A percentile compares a stretch with the other conserved stretches of the same genome.
Conservation (phyloP, 2,329 filamentous ascomycete species). For the Fusarium sp. region DNA sequence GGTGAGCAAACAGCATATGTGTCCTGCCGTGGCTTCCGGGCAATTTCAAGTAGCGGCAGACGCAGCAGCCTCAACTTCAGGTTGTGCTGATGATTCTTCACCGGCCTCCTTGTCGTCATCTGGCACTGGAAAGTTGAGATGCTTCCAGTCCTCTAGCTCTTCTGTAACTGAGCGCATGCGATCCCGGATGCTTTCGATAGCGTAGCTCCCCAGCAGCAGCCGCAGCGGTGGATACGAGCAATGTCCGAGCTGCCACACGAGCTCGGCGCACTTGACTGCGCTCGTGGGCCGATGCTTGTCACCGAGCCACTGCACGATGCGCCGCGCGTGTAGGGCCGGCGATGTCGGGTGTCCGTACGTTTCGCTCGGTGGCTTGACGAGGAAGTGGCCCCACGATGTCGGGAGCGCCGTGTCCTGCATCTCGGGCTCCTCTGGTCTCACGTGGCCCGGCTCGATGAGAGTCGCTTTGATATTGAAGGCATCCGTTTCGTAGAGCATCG, state of each 20-base stretch:
- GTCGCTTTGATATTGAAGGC: constrained; percentile 93
- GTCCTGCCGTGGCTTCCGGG: background rate
- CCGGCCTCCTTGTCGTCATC: constrained; percentile 42
- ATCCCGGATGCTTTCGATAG: constrained; percentile 95
- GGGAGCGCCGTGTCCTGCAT: constrained; percentile 63
- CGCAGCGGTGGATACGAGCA: constrained; percentile 93
- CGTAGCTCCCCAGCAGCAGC: constrained; percentile 90
- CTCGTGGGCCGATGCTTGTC: constrained; percentile 88
- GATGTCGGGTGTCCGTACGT: constrained; percentile 82
- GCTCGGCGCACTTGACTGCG: constrained; percentile 90
- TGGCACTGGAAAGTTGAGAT: constrained; percentile 74
- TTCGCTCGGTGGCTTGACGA: constrained; percentile 86
- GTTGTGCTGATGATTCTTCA: constrained; percentile 23
- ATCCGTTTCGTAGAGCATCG: constrained; percentile 96
- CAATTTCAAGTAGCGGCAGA: constrained; percentile 21
- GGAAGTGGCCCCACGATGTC: constrained; percentile 90
- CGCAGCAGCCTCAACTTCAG: constrained; percentile 14
- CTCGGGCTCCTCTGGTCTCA: constrained; percentile 85
- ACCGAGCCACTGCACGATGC: constrained; percentile 94
- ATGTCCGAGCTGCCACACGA: constrained; percentile 95
- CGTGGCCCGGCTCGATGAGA: constrained; percentile 89
- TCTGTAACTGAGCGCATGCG: constrained; percentile 90
- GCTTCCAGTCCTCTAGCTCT: constrained; percentile 94
- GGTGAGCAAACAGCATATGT: background rate
- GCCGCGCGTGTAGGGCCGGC: constrained; percentile 87